These are phyloP conservation scores for Didymella pomorum DNA, from an alignment of 2,329 filamentous ascomycete species.

Conservation along the genomic window DNA sequence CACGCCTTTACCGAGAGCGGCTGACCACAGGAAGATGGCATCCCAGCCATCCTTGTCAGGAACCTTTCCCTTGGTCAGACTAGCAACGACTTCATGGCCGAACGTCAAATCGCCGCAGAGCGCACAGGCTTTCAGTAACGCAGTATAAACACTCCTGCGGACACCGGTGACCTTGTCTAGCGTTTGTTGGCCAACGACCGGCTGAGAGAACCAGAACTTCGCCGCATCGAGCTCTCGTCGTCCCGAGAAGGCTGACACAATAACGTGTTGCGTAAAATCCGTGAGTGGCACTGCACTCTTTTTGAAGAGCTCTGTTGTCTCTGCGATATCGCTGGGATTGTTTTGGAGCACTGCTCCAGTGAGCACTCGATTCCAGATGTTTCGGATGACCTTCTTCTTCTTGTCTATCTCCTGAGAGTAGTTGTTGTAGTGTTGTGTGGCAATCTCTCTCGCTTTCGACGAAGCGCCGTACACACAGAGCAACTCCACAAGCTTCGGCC, in stretches of 20 bases:
- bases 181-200: slow-evolving; percentile 50
- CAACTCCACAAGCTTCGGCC: slow-evolving; percentile 27
- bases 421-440: slow-evolving; percentile 19
- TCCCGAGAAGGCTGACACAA: slow-evolving; percentile 70
- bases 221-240: slow-evolving; percentile 67
- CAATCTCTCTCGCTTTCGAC: slow-evolving; percentile 38
- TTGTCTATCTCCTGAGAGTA: slow-evolving; percentile 12
- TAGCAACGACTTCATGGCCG: slow-evolving; percentile 54
- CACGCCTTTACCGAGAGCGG: slow-evolving; percentile 73
- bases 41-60: slow-evolving; percentile 70
- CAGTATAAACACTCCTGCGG: slow-evolving; percentile 55
- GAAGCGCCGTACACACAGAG: slow-evolving; percentile 38
- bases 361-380: slow-evolving; percentile 56
- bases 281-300: slow-evolving; percentile 50
- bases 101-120: slow-evolving; percentile 38
- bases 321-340: slow-evolving; percentile 64
- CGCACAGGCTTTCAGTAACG: slow-evolving; percentile 66
- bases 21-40: slow-evolving; percentile 77
- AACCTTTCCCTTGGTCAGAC: slow-evolving; percentile 43
- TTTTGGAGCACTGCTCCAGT: slow-evolving; percentile 69
- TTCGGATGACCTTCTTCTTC: slow-evolving; percentile 2
- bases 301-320: slow-evolving; percentile 63
- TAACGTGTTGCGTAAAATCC: slow-evolving; percentile 53
- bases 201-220: slow-evolving; percentile 71
- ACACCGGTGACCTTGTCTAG: slow-evolving; percentile 19